These are phyloP conservation scores for Lentinus brumalis DNA, from an alignment of 768 basidiomycete genomes.

Conservation along the genomic window DNA sequence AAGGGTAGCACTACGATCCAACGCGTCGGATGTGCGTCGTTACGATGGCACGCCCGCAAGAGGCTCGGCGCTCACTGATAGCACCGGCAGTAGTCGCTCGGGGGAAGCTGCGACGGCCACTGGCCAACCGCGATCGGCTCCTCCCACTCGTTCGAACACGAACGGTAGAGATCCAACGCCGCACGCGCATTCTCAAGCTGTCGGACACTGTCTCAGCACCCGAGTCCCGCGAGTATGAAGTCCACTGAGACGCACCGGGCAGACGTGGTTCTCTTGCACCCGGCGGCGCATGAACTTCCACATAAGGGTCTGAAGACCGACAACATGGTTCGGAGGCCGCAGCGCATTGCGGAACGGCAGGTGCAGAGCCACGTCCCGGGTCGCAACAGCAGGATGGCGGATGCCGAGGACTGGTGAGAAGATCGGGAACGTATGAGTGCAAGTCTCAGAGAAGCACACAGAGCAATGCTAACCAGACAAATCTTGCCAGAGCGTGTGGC, in stretches of 20 bases:
- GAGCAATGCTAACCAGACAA: slow-evolving; percentile 59
- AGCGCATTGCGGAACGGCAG: slow-evolving; percentile 78
- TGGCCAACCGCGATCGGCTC: slow-evolving; percentile 53
- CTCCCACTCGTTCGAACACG: slow-evolving; percentile 71
- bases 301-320: slow-evolving; percentile 77
- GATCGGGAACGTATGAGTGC: slow-evolving; percentile 19
- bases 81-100: slow-evolving; percentile 73
- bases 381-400: slow-evolving; percentile 75
- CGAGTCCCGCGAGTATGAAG: background rate
- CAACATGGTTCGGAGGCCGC: slow-evolving; percentile 61
- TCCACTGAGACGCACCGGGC: slow-evolving; percentile 57
- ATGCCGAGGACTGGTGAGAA: slow-evolving; percentile 66
- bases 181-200: slow-evolving; percentile 81
- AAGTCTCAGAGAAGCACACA: background rate
- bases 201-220: slow-evolving; percentile 4
- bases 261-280: slow-evolving; percentile 69
- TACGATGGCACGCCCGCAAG: background rate
- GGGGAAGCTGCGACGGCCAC: slow-evolving; percentile 79
- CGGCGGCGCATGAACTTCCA: slow-evolving; percentile 83
- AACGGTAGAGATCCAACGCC: slow-evolving; percentile 51
- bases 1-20: background rate
- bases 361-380: slow-evolving; percentile 81
- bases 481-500: slow-evolving; percentile 81
- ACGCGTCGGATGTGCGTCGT: background rate
- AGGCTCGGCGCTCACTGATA: slow-evolving; percentile 48